Evolutionary conservation across 164 flowering plant genomes (phyloP).

Genomic region (Magnolia changhungtana): DNA sequence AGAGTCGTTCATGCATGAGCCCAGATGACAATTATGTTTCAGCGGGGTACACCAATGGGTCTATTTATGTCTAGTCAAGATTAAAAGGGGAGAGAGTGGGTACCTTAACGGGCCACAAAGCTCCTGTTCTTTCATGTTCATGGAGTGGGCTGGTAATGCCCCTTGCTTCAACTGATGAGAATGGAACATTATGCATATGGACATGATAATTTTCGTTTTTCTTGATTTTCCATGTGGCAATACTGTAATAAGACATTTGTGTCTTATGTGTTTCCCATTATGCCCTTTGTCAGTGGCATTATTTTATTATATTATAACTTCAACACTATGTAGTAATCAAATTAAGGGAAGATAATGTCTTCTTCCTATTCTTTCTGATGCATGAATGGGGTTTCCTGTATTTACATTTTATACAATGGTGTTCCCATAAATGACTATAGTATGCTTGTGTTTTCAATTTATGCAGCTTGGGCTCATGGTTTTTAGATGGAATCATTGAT

Average conservation of each 20-base stretch:
- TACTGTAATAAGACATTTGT: not conserved
- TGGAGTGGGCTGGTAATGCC: conserved; percentile 93
- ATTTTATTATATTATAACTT: too few relatives aligned
- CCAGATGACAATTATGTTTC: conserved; percentile 83
- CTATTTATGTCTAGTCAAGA: conserved; percentile 76
- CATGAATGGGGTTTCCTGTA: too few relatives aligned
- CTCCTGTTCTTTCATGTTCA: conserved; percentile 77
- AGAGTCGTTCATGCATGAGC: conserved; percentile 94
- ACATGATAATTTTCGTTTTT: not conserved
- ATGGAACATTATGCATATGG: conserved; percentile 75
- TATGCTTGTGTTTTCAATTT: too few relatives aligned
- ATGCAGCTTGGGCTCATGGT: too few relatives aligned
- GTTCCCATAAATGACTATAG: too few relatives aligned
- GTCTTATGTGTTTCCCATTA: too few relatives aligned
- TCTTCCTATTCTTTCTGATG: too few relatives aligned
- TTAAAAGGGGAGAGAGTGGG: conserved; percentile 56
- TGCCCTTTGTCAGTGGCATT: too few relatives aligned
- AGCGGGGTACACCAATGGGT: conserved; percentile 87
- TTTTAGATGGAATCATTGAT: too few relatives aligned
- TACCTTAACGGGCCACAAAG: conserved; percentile 62
- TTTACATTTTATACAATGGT: too few relatives aligned
- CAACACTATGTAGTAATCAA: too few relatives aligned
- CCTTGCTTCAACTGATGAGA: conserved; percentile 76
- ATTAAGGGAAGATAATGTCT: too few relatives aligned
- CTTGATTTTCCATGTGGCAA: not conserved